Evolutionary conservation across 371 early-diverging fungal genomes (phyloP), one percentile per base, ranked within the genome.

Genomic region (Ordospora pajunii): DNA sequence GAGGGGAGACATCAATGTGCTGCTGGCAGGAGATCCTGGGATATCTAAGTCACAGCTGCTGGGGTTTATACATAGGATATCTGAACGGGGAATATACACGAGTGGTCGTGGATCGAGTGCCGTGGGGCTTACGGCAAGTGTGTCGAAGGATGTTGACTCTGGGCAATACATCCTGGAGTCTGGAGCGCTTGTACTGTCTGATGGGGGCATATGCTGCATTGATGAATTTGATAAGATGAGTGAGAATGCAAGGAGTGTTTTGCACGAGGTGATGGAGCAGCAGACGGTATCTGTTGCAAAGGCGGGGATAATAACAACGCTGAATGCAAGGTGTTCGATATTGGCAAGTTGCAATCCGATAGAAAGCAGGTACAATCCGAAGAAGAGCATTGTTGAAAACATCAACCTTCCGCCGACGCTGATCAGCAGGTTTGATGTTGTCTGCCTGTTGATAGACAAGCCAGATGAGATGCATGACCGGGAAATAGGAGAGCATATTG

Each of bases 101-200:
- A 92, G 93, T 19, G 99, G 99, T 71, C 94, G 95, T 83, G 99
- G 99, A 32, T 92, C 92, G 12, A 91, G 92, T 27, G 97, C 97
- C 5, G 99, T 97, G 6, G 99, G 99, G 85, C 86, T 99, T 63
- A 99, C 97, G 1, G 99, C 97, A 9, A 93, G 91, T 83, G 92
- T 97, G n/a, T 91, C 92, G 21, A 88, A 93, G 58, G 98, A 99
- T 79, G 92, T 94, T 0, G 97, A 96, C 78, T 91, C 92, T 12
- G 89, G 91, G 25, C 94, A 95, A 86, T 86, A 95, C 77, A 94
- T 97, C 10, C 86, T 97, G 25, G 85, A 85, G 68, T 67, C 77
- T 17, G 85, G 85, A 9, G 85, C 85, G 27, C 78, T 85, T 10
- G 85, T 85, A 17, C 70, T 85, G 37, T 79, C 80, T 54, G 85